Evolutionary conservation across 83 land plant species (phyloP).

Genomic region (Thuja plicata): DNA sequence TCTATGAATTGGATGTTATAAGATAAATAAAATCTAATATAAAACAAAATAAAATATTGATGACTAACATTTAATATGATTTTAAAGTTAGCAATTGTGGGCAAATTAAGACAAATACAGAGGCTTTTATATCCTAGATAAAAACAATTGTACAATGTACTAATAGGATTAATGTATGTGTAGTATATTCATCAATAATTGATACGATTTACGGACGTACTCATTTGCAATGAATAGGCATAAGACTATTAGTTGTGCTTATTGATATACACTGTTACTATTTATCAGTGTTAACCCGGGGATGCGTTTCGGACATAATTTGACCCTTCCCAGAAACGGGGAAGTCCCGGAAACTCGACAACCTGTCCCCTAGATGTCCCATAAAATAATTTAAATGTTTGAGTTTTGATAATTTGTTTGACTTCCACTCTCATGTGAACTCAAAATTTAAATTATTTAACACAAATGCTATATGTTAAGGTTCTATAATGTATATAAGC

Average conservation of each 20-base stretch:
- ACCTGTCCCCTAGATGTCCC: no score
- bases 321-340: no score
- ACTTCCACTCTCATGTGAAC: no score
- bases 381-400: no score
- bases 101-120: neutral
- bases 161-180: neutral
- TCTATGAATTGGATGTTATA: no score
- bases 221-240: neutral
- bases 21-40: neutral
- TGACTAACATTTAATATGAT: neutral
- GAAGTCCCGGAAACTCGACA: no score
- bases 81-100: neutral
- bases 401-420: no score
- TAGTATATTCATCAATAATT: neutral
- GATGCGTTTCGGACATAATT: no score
- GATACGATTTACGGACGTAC: neutral
- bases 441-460: no score
- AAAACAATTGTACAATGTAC: neutral
- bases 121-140: neutral
- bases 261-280: neutral
- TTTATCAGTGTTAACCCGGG: no score
- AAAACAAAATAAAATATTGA: neutral
- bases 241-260: neutral
- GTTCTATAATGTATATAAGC: no score
- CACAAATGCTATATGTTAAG: no score